These are phyloP conservation scores for Heterobasidion annosum DNA, from an alignment of 1,284 basidiomycete species.

Conservation along the genomic window DNA sequence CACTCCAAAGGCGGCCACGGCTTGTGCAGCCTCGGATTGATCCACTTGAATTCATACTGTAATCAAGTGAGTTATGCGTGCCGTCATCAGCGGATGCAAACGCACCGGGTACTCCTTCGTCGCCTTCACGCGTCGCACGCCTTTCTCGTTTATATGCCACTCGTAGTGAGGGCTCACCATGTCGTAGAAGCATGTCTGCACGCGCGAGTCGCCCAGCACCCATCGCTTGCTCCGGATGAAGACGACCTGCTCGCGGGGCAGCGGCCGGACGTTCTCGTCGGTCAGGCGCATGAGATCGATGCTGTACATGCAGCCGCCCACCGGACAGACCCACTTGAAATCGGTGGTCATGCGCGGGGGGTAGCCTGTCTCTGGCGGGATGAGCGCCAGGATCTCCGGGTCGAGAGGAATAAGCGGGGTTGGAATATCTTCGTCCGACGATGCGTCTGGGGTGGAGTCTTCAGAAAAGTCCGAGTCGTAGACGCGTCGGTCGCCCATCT, in stretches of 20 bases:
- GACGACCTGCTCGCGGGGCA: conserved; percentile 1
- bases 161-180: conserved; percentile 10
- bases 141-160: conserved; percentile 12
- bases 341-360: background rate
- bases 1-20: conserved; percentile 4
- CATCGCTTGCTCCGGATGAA: conserved; percentile 1
- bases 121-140: conserved; percentile 10
- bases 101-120: background rate
- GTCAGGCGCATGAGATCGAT: conserved; percentile 15
- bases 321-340: background rate
- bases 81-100: background rate
- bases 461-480: conserved; percentile 39
- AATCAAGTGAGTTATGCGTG: background rate
- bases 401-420: background rate
- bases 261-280: conserved; percentile 9
- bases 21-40: conserved; percentile 5
- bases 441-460: conserved; percentile 28
- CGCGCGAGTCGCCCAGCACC: conserved; percentile 3
- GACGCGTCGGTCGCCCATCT: conserved; percentile 2
- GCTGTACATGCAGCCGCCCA: conserved; percentile 12
- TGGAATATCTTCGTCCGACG: conserved; percentile 9
- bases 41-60: conserved; percentile 8
- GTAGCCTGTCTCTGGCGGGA: background rate
- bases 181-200: conserved; percentile 3
- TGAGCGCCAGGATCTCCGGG: background rate